Percentiles rank a stretch among this genome's conserved stretches.
These are phyloP conservation scores for Acidomyces sp. DNA, from an alignment of 495 filamentous ascomycete genomes.

Conservation along the genomic window DNA sequence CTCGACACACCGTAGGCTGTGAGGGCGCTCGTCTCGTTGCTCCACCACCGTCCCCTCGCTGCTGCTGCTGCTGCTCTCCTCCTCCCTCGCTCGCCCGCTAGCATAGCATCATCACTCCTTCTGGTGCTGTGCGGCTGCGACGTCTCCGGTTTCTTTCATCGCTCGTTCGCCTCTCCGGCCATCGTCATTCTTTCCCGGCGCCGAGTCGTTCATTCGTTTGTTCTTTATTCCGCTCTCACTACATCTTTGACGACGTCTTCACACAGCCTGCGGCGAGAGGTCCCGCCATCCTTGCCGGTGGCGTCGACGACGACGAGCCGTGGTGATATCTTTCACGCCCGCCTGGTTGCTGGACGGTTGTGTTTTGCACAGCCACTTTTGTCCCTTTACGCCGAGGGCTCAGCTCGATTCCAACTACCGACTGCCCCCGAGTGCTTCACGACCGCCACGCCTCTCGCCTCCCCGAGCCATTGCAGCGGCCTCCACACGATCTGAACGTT, in stretches of 20 bases:
- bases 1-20: no score
- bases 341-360: conserved; percentile 14
- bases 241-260: background rate
- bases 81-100: background rate
- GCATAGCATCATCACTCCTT: conserved; percentile 18
- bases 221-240: conserved; percentile 12
- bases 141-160: conserved; percentile 7
- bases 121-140: conserved; percentile 13
- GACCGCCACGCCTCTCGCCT: conserved; percentile 4
- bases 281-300: no score
- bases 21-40: background rate
- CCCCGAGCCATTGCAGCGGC: conserved; percentile 3
- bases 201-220: conserved; percentile 8
- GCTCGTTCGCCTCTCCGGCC: conserved; percentile 4
- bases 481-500: conserved; percentile 9
- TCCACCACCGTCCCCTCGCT: background rate
- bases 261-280: no score
- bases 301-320: no score
- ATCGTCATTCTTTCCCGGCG: conserved; percentile 15
- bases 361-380: conserved; percentile 5
- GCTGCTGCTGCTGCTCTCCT: conserved; percentile 2
- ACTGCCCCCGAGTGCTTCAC: conserved; percentile 2
- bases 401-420: conserved; percentile 5
- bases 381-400: conserved; percentile 1
- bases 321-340: background rate